Evolutionary conservation across 192 early-diverging fungal species (phyloP).

Genomic region (Coemansia sp.): DNA sequence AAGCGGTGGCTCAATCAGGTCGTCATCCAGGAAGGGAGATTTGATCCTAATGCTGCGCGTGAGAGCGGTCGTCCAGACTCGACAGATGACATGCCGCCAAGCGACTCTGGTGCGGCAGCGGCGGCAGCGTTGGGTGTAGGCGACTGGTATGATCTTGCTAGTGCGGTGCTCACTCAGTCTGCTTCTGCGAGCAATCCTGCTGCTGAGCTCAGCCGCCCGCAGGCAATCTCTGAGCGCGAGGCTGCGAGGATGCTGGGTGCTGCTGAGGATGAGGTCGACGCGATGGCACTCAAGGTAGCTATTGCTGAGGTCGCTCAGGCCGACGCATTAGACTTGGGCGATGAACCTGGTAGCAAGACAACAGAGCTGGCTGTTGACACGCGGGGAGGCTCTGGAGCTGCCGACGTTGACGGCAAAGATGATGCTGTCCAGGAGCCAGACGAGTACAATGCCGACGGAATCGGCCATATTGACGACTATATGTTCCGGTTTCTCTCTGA

Average conservation of each 20-base stretch:
- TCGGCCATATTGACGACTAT: slow-evolving; percentile 77
- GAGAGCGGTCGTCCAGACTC: not conserved
- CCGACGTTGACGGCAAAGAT: not conserved
- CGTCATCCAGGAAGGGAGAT: slow-evolving; percentile 79
- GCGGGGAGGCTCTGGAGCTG: not conserved
- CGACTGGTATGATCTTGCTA: slow-evolving; percentile 53
- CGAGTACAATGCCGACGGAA: slow-evolving; percentile 47
- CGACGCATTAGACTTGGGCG: slow-evolving; percentile 43
- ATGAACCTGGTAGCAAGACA: slow-evolving; percentile 14
- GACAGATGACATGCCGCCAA: not conserved
- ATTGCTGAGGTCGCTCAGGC: slow-evolving; percentile 43
- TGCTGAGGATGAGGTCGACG: slow-evolving; percentile 48
- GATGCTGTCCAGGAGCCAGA: slow-evolving; percentile 7
- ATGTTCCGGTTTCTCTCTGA: slow-evolving; percentile 64
- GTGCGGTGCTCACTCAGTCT: slow-evolving; percentile 30
- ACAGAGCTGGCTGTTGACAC: not conserved
- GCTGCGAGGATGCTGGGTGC: slow-evolving; percentile 14
- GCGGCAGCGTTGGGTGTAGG: slow-evolving; percentile 20
- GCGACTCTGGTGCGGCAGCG: slow-evolving; percentile 1
- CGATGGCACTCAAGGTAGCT: slow-evolving; percentile 32
- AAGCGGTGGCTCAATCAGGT: slow-evolving; percentile 79
- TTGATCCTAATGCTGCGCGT: slow-evolving; percentile 48
- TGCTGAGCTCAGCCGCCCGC: not conserved
- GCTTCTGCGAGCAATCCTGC: not conserved
- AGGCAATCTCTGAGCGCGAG: slow-evolving; percentile 31